Evolutionary conservation across 768 basidiomycete genomes (phyloP).

Genomic region (Lentinus brumalis): DNA sequence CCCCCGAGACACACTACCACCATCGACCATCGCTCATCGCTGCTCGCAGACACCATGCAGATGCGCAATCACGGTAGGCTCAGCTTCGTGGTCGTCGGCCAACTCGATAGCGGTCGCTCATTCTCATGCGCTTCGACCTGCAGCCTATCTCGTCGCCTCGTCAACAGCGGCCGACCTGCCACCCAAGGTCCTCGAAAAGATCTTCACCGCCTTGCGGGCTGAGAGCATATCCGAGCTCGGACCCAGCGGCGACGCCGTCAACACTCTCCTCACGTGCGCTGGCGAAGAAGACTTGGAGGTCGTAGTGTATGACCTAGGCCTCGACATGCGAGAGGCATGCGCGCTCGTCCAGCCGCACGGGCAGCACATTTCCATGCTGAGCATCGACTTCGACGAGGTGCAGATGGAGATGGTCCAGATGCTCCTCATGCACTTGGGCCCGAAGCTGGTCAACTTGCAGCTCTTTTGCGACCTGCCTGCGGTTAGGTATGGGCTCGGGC

Average conservation of each 20-base stretch:
- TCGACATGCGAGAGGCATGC: constrained; percentile 1
- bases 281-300: neutral
- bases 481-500: neutral
- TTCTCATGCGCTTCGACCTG: neutral
- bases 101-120: neutral
- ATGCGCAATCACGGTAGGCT: too few species aligned
- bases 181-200: neutral
- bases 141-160: neutral
- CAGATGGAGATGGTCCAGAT: neutral
- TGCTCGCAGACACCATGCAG: too few species aligned
- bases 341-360: neutral
- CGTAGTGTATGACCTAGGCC: neutral
- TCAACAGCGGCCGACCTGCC: neutral
- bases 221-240: neutral
- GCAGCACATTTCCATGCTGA: neutral
- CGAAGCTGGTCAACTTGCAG: neutral
- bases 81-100: too few species aligned
- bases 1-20: too few species aligned
- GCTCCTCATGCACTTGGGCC: neutral
- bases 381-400: neutral
- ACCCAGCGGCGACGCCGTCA: neutral
- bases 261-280: neutral
- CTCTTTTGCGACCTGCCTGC: neutral
- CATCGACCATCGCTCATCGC: too few species aligned
- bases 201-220: neutral